phyloP scores from a whole-genome alignment of 179 eudicot genomes.

The Camellia oleifera region DNA sequence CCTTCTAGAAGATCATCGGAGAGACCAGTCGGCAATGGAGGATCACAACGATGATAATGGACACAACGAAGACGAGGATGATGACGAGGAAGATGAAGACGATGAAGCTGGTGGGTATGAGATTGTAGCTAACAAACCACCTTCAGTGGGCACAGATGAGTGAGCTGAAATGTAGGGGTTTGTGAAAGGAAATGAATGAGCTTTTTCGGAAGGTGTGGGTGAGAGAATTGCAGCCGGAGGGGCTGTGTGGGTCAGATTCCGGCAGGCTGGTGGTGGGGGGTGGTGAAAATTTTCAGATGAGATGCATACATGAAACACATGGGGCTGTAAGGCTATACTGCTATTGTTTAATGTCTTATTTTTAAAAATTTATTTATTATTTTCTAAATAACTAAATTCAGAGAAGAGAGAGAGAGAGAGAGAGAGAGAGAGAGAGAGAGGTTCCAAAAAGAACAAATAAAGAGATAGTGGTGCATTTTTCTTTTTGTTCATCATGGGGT shows the following conservation, averaged over 20 bases:
- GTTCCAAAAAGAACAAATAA: slow-evolving; percentile 15
- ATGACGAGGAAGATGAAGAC: slow-evolving; percentile 19
- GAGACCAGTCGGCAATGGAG: slow-evolving; percentile 20
- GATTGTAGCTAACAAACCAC: slow-evolving; percentile 40
- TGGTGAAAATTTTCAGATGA: background rate
- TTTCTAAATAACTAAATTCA: slow-evolving; percentile 17
- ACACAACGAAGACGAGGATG: background rate
- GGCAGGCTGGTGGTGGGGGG: background rate
- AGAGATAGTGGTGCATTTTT: slow-evolving; percentile 9
- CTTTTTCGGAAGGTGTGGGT: background rate
- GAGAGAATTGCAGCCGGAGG: slow-evolving; percentile 4
- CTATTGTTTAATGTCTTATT: background rate
- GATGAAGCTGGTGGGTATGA: slow-evolving; percentile 39
- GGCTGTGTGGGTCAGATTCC: slow-evolving; percentile 16
- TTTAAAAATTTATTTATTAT: slow-evolving; percentile 23
- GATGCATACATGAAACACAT: slow-evolving; percentile 10
- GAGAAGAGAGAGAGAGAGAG: background rate
- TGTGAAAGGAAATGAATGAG: slow-evolving; percentile 8
- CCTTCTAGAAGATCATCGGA: slow-evolving; percentile 21
- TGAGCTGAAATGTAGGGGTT: slow-evolving; percentile 2
- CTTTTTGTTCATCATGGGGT: slow-evolving; percentile 13
- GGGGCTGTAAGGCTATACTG: slow-evolving; percentile 19
- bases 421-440: background rate
- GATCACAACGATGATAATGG: slow-evolving; percentile 11
- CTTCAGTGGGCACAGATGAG: slow-evolving; percentile 34